Evolutionary conservation across 139 green algal genomes (phyloP).

Genomic region (Micromonas commoda): DNA sequence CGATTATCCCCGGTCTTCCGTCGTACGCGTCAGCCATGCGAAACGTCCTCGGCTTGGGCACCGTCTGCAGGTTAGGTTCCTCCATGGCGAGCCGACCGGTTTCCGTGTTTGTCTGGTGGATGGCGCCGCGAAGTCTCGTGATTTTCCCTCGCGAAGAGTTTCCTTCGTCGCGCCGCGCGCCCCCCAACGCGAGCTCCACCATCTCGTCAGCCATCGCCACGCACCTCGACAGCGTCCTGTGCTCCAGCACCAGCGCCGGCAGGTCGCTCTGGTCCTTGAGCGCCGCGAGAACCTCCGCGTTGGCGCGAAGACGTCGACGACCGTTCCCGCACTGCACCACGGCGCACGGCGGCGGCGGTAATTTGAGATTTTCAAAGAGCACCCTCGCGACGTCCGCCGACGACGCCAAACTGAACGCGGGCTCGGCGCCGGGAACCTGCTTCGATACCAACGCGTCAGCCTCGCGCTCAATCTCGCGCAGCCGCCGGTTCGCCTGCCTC

Average conservation of each 20-base stretch:
- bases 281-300: background rate
- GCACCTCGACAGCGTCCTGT: constrained; percentile 58
- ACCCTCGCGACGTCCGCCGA: background rate
- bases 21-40: background rate
- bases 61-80: constrained; percentile 60
- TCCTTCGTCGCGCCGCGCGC: background rate
- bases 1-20: background rate
- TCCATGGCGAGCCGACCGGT: constrained; percentile 77
- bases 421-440: background rate
- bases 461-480: constrained; percentile 46
- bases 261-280: constrained; percentile 40
- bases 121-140: constrained; percentile 47
- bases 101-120: constrained; percentile 63
- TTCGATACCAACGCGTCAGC: constrained; percentile 35
- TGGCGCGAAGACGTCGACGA: background rate
- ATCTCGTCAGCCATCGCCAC: background rate
- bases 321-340: background rate
- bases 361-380: background rate
- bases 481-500: constrained; percentile 29
- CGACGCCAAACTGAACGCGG: background rate
- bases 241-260: constrained; percentile 52
- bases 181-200: background rate
- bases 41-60: background rate
- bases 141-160: background rate
- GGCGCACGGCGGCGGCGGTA: too few relatives aligned